phyloP scores from a whole-genome alignment of 2,329 filamentous ascomycete species.

The Aspergillus bombycis region DNA sequence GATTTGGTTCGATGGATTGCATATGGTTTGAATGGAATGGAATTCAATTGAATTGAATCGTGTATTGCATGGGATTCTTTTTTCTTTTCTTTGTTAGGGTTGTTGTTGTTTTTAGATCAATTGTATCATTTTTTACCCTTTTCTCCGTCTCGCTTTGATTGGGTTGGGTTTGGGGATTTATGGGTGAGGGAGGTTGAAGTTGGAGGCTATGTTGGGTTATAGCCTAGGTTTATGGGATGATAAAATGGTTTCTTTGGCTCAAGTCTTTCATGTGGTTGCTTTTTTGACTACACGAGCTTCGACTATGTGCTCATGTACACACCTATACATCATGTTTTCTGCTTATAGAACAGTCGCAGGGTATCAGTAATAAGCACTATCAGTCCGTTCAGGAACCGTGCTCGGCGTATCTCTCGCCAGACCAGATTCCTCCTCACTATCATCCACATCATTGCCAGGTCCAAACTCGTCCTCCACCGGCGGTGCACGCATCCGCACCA shows the following conservation, averaged over 20 bases:
- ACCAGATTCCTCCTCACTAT: slow-evolving; percentile 43
- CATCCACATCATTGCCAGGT: slow-evolving; percentile 47
- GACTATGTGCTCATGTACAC: neutral
- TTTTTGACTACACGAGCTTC: neutral
- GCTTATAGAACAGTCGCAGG: neutral
- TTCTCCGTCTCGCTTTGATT: neutral
- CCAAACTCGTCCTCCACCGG: slow-evolving; percentile 53
- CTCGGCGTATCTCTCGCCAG: slow-evolving; percentile 32
- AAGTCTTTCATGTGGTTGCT: too few relatives aligned
- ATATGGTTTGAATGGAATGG: slow-evolving; percentile 6
- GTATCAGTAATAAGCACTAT: slow-evolving; percentile 38
- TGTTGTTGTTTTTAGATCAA: slow-evolving; percentile 18
- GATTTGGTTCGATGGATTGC: slow-evolving; percentile 1
- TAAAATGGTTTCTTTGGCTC: neutral
- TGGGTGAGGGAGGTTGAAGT: neutral
- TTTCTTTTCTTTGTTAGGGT: slow-evolving; percentile 4
- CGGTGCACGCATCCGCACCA: slow-evolving; percentile 63
- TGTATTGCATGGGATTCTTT: neutral
- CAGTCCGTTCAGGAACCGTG: slow-evolving; percentile 38
- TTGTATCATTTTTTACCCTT: slow-evolving; percentile 11
- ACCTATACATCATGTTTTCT: neutral
- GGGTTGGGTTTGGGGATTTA: neutral
- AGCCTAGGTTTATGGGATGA: neutral
- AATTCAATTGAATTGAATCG: neutral
- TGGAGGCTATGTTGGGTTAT: neutral